Conservation (phyloP, 768 basidiomycete genomes). For the Floccularia luteovirens region DNA sequence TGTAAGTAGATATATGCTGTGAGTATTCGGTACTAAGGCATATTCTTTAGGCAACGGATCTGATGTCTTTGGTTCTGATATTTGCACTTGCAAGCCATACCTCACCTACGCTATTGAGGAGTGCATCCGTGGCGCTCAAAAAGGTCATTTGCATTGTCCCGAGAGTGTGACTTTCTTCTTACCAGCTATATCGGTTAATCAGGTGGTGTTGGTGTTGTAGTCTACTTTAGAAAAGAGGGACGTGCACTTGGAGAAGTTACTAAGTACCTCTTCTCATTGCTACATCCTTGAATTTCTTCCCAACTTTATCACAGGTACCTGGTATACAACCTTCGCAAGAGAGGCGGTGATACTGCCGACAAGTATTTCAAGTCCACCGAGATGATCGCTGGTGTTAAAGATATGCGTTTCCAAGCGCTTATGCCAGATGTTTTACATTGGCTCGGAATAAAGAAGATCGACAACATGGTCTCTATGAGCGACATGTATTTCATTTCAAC, state of each 20-base stretch:
- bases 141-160: constrained; percentile 11
- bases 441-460: constrained; percentile 86
- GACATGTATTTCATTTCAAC: constrained; percentile 48
- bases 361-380: constrained; percentile 94
- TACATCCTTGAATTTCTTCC: neutral
- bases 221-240: constrained; percentile 94
- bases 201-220: constrained; percentile 88
- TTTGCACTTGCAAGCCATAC: constrained; percentile 92
- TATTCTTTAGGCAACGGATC: constrained; percentile 74
- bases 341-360: constrained; percentile 88
- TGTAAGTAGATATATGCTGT: constrained; percentile 34
- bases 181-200: neutral
- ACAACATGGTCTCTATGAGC: constrained; percentile 87
- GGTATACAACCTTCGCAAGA: constrained; percentile 94
- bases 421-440: constrained; percentile 98
- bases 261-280: constrained; percentile 41
- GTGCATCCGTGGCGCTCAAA: constrained; percentile 69
- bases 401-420: constrained; percentile 89
- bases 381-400: constrained; percentile 89
- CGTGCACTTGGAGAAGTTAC: constrained; percentile 91
- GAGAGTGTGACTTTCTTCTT: neutral
- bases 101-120: constrained; percentile 91
- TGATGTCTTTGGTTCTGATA: constrained; percentile 93
- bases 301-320: constrained; percentile 49
- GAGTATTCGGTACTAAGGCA: neutral